Evolutionary conservation across 2,329 filamentous ascomycete species (phyloP).

Genomic region (Hypomyces perniciosus): DNA sequence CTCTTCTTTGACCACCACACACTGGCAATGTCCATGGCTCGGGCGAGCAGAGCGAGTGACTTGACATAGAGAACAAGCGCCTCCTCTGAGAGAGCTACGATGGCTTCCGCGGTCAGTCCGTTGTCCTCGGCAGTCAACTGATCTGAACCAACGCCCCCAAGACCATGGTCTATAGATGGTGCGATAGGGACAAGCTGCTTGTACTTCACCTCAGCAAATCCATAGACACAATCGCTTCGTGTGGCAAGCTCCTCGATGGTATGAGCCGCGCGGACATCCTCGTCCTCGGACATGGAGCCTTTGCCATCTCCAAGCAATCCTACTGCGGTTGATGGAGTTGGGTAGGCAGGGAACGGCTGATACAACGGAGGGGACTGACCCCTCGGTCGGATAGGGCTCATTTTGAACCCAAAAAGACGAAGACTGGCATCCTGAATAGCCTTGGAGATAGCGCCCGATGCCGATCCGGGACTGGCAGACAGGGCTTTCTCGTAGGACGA

Average conservation of each 20-base stretch:
- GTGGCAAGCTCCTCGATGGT: slow-evolving; percentile 88
- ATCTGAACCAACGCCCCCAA: slow-evolving; percentile 56
- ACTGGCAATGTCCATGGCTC: slow-evolving; percentile 92
- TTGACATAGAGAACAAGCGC: slow-evolving; percentile 95
- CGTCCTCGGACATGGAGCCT: slow-evolving; percentile 55
- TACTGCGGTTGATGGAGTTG: slow-evolving; percentile 53
- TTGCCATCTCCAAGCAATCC: slow-evolving; percentile 63
- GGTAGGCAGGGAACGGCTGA: slow-evolving; percentile 79
- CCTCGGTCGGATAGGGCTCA: slow-evolving; percentile 59
- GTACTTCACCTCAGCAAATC: slow-evolving; percentile 97
- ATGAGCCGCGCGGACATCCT: slow-evolving; percentile 72
- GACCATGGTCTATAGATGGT: slow-evolving; percentile 67
- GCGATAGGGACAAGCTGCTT: slow-evolving; percentile 89
- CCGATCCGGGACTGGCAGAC: slow-evolving; percentile 63
- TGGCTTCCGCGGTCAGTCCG: slow-evolving; percentile 76
- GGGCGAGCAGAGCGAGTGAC: slow-evolving; percentile 79
- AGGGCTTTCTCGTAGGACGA: slow-evolving; percentile 72
- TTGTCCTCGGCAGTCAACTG: slow-evolving; percentile 56
- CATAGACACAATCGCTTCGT: slow-evolving; percentile 91
- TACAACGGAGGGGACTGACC: slow-evolving; percentile 71
- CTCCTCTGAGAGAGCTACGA: slow-evolving; percentile 85
- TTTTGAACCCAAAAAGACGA: slow-evolving; percentile 65
- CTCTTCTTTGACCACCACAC: slow-evolving; percentile 83
- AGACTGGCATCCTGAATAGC: slow-evolving; percentile 88
- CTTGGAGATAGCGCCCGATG: slow-evolving; percentile 88